These are phyloP conservation scores for Cercophora sp. DNA, from an alignment of 495 filamentous ascomycete genomes.

Conservation along the genomic window DNA sequence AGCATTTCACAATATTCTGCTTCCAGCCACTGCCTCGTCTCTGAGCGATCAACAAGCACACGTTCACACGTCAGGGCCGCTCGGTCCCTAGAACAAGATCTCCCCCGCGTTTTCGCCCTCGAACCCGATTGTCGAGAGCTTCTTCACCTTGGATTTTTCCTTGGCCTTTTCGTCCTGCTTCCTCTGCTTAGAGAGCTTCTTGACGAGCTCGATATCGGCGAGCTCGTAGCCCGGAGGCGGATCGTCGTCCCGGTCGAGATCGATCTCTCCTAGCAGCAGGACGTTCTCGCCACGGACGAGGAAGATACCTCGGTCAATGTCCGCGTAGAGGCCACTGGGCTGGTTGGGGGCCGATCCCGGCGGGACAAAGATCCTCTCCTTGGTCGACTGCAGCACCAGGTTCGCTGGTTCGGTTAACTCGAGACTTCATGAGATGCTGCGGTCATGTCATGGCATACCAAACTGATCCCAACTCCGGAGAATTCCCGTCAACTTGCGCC, in stretches of 20 bases:
- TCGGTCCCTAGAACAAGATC: conserved; percentile 47
- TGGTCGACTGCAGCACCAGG: conserved; percentile 85
- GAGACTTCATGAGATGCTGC: not conserved
- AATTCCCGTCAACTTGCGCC: conserved; percentile 87
- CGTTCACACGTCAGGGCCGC: too few species aligned
- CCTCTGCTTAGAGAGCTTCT: conserved; percentile 66
- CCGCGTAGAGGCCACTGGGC: conserved; percentile 60
- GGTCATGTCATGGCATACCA: conserved; percentile 53
- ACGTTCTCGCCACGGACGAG: conserved; percentile 94
- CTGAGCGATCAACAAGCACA: too few species aligned
- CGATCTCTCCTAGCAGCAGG: conserved; percentile 86
- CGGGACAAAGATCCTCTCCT: conserved; percentile 76
- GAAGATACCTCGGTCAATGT: conserved; percentile 76
- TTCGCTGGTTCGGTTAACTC: conserved; percentile 59
- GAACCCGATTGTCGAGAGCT: conserved; percentile 73
- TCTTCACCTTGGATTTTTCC: conserved; percentile 66
- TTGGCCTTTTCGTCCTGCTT: conserved; percentile 61
- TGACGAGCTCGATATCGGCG: conserved; percentile 65
- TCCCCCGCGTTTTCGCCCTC: conserved; percentile 82
- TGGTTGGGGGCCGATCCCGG: conserved; percentile 22
- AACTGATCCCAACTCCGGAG: conserved; percentile 98
- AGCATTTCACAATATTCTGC: conserved; percentile 82
- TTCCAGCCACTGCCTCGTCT: conserved; percentile 27
- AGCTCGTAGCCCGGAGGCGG: conserved; percentile 64
- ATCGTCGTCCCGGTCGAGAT: conserved; percentile 91